Base-by-base conservation (phyloP, 2,329 filamentous ascomycete species). In the Ceratocystis ficicola region DNA sequence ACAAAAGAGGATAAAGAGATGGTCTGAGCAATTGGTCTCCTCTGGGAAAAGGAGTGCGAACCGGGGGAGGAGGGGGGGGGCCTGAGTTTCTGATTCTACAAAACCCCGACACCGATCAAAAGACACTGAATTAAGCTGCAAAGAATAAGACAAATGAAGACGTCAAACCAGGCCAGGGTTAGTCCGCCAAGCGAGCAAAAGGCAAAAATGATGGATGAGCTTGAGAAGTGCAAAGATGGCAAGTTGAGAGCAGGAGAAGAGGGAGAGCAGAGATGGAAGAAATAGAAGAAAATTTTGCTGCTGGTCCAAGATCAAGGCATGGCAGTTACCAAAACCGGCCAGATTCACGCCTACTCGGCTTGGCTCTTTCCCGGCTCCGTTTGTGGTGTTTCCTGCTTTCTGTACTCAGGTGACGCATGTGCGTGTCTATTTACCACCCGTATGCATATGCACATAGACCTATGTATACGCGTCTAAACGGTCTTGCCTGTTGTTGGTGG, bases 401-500 rank as follows among this genome's bases (percentile, higher is more conserved):
- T 52, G 46, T 50, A n/a, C 22, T 25, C 46, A 50, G 25, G 46
- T 52, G 48, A 52, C 25, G 20, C 48, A 25, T 52, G 48, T 52
- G 48, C 25, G 15, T 48, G 15, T 46, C 32, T 36, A 36, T 10
- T 36, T 30, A 32, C 30, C 17, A 50, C 15, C 17, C 20, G 46
- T 57, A 57, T 30, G 25, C 22, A 32, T 17, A 6, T 57, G 2
- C 1, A 25, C 22, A 25, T n/a, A 57, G 7, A 6, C 17, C 15
- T 32, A 32, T 32, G 52, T 32, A 30, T 17, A 57, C 52, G 52
- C 52, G 15, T 57, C n/a, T 57, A 57, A 57, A 30, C 52, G 15
- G 52, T 57, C 52, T 57, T 57, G 12, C 52, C 52, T 30, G 25
- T 8, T 57, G 25, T 20, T 57, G 52, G 52, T 57, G 52, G 52